These are phyloP conservation scores for Marchantia paleacea DNA, from an alignment of 225 moss, liverwort and hornwort genomes.

Conservation along the genomic window DNA sequence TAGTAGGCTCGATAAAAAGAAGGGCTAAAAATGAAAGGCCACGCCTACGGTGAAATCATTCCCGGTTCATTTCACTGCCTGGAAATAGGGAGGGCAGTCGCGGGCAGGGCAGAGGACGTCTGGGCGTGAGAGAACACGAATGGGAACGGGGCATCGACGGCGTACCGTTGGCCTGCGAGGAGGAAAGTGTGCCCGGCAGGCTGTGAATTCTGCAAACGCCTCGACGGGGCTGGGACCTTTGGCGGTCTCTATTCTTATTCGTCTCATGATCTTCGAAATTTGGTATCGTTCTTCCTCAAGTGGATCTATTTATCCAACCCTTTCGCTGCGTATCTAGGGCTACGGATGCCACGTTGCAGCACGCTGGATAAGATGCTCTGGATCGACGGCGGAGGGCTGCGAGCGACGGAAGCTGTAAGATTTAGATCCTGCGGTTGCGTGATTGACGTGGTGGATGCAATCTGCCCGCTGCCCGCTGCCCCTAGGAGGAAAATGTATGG, in stretches of 20 bases:
- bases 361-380: constrained; percentile 18
- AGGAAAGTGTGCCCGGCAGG: not conserved
- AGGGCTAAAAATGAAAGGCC: no score
- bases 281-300: constrained; percentile 3
- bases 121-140: not conserved
- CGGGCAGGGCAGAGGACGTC: no score
- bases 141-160: not conserved
- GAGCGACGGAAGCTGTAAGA: not conserved
- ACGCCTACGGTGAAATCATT: no score
- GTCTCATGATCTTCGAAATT: constrained; percentile 1
- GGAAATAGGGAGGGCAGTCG: no score
- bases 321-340: not conserved
- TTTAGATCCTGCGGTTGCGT: not conserved
- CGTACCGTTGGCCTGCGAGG: not conserved
- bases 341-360: constrained; percentile 12
- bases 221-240: not conserved
- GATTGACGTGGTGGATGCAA: not conserved
- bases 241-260: not conserved
- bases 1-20: no score
- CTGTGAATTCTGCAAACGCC: not conserved
- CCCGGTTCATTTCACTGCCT: no score
- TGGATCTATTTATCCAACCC: constrained; percentile 17
- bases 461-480: constrained; percentile 4
- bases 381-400: not conserved
- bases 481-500: not conserved